Conservation (phyloP, 2,329 filamentous ascomycete genomes). For the Bipolaris oryzae region DNA sequence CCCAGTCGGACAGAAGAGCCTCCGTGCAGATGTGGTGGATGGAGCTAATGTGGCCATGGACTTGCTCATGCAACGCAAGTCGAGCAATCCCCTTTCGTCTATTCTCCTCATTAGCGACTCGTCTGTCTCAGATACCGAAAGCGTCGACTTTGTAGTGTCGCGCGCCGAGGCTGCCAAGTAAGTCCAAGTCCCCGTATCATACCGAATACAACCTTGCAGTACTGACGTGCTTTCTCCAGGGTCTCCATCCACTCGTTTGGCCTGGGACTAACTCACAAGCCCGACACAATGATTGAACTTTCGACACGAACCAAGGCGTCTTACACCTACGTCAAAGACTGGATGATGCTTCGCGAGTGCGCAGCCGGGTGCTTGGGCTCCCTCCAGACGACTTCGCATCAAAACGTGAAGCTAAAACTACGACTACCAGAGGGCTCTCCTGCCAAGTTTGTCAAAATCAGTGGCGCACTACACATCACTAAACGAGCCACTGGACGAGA, state of each 20-base stretch:
- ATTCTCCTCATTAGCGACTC: slow-evolving; percentile 98
- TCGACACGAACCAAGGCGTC: slow-evolving; percentile 95
- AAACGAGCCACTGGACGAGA: slow-evolving; percentile 94
- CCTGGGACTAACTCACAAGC: slow-evolving; percentile 94
- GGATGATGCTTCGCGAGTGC: slow-evolving; percentile 99
- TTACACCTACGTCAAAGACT: slow-evolving; percentile 98
- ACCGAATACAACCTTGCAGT: neutral
- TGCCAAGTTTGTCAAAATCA: slow-evolving; percentile 98
- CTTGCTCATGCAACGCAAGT: slow-evolving; percentile 94
- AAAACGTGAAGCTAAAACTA: slow-evolving; percentile 95
- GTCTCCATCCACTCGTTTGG: slow-evolving; percentile 97
- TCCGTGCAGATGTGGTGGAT: slow-evolving; percentile 94
- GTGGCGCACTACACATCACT: slow-evolving; percentile 91
- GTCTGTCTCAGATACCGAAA: slow-evolving; percentile 90
- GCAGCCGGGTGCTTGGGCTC: slow-evolving; percentile 90
- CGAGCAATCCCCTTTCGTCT: slow-evolving; percentile 91
- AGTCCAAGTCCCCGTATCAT: slow-evolving; percentile 45
- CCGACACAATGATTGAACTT: slow-evolving; percentile 97
- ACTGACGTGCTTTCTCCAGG: slow-evolving; percentile 53
- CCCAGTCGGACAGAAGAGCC: slow-evolving; percentile 93
- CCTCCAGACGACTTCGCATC: slow-evolving; percentile 93
- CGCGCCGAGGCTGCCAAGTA: slow-evolving; percentile 95
- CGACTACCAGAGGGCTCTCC: slow-evolving; percentile 94
- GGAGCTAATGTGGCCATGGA: slow-evolving; percentile 99
- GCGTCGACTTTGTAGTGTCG: slow-evolving; percentile 96